Conservation (phyloP, 345 rosid genomes). For the Mercurialis annua region DNA sequence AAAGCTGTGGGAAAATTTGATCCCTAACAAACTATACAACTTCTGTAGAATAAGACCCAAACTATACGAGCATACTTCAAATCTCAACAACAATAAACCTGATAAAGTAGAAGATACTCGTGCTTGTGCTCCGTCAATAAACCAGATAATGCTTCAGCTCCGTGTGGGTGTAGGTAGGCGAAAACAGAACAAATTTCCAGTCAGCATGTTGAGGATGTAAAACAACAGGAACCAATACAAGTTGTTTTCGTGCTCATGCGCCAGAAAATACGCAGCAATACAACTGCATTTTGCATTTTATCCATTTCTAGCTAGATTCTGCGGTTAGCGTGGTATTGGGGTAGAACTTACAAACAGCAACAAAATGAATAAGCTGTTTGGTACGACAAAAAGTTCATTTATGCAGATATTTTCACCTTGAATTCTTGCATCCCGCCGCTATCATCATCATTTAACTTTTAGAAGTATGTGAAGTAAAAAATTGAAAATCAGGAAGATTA, state of each 20-base stretch:
- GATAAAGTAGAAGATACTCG: slow-evolving; percentile 5
- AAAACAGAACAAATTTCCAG: slow-evolving; percentile 5
- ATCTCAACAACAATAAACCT: neutral
- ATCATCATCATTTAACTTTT: slow-evolving; percentile 44
- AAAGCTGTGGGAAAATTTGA: neutral
- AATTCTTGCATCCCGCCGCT: slow-evolving; percentile 11
- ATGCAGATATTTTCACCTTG: slow-evolving; percentile 9
- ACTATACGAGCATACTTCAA: neutral
- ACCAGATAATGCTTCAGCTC: too few species aligned
- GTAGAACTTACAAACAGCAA: slow-evolving; percentile 6
- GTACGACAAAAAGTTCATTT: slow-evolving; percentile 11
- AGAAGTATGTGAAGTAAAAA: slow-evolving; percentile 45
- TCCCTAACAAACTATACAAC: neutral
- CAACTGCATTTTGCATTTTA: neutral
- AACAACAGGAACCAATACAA: slow-evolving; percentile 14
- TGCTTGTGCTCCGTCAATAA: neutral
- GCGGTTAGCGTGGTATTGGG: neutral
- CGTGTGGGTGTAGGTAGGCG: neutral
- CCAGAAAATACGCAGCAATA: neutral
- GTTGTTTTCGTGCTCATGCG: neutral
- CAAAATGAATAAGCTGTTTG: slow-evolving; percentile 5
- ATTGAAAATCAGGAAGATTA: slow-evolving; percentile 54
- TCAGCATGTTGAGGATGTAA: neutral
- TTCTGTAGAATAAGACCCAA: neutral
- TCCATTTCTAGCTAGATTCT: neutral